phyloP scores from a whole-genome alignment of 352 stramenopile genomes.

The Plasmopara muralis region DNA sequence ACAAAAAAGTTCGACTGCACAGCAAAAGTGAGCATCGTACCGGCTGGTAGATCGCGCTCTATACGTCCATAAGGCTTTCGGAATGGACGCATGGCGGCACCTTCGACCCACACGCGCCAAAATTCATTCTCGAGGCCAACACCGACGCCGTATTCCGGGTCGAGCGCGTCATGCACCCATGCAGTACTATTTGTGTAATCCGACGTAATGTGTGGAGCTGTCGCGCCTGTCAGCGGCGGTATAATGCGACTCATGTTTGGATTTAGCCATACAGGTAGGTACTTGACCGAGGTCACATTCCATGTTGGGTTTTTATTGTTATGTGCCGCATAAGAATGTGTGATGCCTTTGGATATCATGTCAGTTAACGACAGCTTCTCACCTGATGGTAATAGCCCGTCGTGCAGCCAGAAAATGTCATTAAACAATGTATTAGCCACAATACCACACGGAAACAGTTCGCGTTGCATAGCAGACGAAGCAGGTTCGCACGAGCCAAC shows the following conservation, averaged over 20 bases:
- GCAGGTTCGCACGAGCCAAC: constrained; percentile 28
- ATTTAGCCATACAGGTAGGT: constrained; percentile 62
- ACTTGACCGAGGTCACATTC: constrained; percentile 24
- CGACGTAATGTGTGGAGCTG: constrained; percentile 27
- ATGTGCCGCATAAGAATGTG: constrained; percentile 43
- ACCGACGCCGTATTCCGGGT: constrained; percentile 35
- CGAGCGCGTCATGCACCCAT: constrained; percentile 52
- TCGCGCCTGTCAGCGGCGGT: constrained; percentile 25
- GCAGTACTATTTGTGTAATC: constrained; percentile 78
- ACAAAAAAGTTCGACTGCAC: constrained; percentile 82
- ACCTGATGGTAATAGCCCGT: constrained; percentile 39
- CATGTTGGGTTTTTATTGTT: constrained; percentile 61
- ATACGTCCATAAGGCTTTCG: constrained; percentile 69
- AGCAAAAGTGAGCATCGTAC: constrained; percentile 59
- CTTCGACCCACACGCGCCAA: constrained; percentile 72
- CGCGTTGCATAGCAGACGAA: constrained; percentile 23
- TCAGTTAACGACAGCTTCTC: constrained; percentile 31
- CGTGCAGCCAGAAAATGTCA: constrained; percentile 79
- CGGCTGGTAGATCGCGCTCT: constrained; percentile 36
- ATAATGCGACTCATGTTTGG: constrained; percentile 74
- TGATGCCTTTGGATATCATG: constrained; percentile 38
- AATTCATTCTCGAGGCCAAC: constrained; percentile 63
- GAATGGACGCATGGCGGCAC: constrained; percentile 51
- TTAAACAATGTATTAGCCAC: constrained; percentile 81
- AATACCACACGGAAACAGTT: constrained; percentile 64